A percentile compares a stretch with the other conserved stretches of the same genome.
Evolutionary conservation across 2,329 filamentous ascomycete genomes (phyloP).

Genomic region (Arthroderma sp.): DNA sequence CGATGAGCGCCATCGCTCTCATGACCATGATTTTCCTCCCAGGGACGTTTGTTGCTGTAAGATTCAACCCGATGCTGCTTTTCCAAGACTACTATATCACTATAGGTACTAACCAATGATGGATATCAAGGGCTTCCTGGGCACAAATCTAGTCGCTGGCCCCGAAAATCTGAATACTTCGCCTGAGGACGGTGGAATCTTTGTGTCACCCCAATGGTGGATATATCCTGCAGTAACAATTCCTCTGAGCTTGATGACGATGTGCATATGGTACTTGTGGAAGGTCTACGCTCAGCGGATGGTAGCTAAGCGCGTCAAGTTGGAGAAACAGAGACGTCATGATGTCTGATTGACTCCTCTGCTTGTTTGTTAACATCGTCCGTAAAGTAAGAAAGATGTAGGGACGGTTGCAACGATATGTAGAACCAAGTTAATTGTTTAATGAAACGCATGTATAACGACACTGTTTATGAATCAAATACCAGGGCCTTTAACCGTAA

Average conservation of each 20-base stretch:
- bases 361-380: no score
- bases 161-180: conserved; percentile 1
- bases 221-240: conserved; percentile 10
- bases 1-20: conserved; percentile 28
- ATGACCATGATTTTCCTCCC: conserved; percentile 31
- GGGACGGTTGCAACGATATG: no score
- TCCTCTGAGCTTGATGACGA: conserved; percentile 8
- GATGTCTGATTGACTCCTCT: no score
- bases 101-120: not conserved
- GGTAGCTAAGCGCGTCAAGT: conserved; percentile 3
- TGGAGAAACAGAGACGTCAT: no score
- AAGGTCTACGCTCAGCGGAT: conserved; percentile 7
- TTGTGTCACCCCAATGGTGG: conserved; percentile 8
- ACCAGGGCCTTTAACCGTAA: no score
- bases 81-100: not conserved
- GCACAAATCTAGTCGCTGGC: conserved; percentile 5
- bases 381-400: no score
- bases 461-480: no score
- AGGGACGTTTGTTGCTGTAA: conserved; percentile 26
- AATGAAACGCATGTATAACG: no score
- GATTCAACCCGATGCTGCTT: not conserved
- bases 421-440: no score
- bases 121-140: conserved; percentile 4
- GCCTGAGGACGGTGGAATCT: not conserved
- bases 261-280: conserved; percentile 6